Percentiles rank a stretch among this genome's conserved stretches.
Evolutionary conservation across 2,329 filamentous ascomycete genomes (phyloP).

Genomic region (Calcarisporium arbuscula): DNA sequence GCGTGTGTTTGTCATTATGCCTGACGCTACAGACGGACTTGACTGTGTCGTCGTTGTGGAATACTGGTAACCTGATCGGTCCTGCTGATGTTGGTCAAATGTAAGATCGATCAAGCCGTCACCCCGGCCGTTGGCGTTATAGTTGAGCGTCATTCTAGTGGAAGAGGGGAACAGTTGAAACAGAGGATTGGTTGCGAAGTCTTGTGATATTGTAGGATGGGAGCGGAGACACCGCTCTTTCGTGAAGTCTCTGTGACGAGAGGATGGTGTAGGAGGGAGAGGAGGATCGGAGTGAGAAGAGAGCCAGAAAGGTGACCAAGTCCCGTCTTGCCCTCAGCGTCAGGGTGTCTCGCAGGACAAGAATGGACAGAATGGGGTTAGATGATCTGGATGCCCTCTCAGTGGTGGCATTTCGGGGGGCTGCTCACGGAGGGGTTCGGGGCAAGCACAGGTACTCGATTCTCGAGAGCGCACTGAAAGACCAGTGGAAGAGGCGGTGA

Average conservation of each 20-base stretch:
- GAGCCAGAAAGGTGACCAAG: slow-evolving; percentile 1
- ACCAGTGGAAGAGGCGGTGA: no score
- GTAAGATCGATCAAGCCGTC: slow-evolving; percentile 56
- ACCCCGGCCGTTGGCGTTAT: slow-evolving; percentile 47
- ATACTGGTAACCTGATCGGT: slow-evolving; percentile 38
- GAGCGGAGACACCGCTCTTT: slow-evolving; percentile 40
- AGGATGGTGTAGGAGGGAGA: slow-evolving; percentile 19
- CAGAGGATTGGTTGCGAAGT: slow-evolving; percentile 21
- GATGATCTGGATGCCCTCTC: no score
- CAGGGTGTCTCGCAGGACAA: no score
- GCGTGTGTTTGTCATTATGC: slow-evolving; percentile 29
- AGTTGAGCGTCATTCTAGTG: slow-evolving; percentile 51
- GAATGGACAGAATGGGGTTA: no score
- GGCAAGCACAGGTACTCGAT: no score
- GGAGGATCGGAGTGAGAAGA: slow-evolving; percentile 1
- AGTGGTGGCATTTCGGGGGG: no score
- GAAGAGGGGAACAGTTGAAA: slow-evolving; percentile 23
- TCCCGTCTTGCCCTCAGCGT: no score
- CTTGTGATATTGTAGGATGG: slow-evolving; percentile 28
- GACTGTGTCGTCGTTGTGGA: slow-evolving; percentile 19
- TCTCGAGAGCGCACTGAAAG: no score
- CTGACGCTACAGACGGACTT: slow-evolving; percentile 24
- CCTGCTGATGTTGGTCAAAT: slow-evolving; percentile 53
- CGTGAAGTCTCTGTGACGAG: slow-evolving; percentile 24
- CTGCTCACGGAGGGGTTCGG: no score